Evolutionary conservation across 2,329 filamentous ascomycete genomes (phyloP).

Genomic region (Sporothrix mexicana): DNA sequence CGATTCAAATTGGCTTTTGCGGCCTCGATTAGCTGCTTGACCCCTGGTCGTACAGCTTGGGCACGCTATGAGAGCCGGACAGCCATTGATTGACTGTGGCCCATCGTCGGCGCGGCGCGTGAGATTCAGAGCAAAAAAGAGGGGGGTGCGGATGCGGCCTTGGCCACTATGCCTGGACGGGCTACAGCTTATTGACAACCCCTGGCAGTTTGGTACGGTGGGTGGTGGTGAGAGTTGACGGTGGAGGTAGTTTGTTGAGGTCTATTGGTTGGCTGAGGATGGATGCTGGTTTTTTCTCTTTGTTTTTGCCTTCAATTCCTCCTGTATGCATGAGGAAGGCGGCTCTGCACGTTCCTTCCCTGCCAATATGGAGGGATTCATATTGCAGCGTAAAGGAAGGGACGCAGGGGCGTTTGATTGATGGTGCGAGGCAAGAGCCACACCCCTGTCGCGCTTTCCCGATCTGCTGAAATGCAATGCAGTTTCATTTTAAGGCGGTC

Average conservation of each 20-base stretch:
- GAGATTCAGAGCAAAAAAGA: neutral
- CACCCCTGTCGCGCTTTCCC: conserved; percentile 35
- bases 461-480: conserved; percentile 34
- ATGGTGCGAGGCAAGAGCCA: conserved; percentile 33
- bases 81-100: conserved; percentile 1
- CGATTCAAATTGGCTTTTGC: neutral
- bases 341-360: conserved; percentile 29
- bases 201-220: neutral
- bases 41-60: conserved; percentile 5
- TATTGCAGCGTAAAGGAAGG: conserved; percentile 3
- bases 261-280: conserved; percentile 20
- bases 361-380: conserved; percentile 5
- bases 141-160: conserved; percentile 27
- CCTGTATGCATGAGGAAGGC: conserved; percentile 1
- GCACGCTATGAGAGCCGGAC: conserved; percentile 21
- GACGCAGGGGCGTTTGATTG: conserved; percentile 29
- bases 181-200: conserved; percentile 6
- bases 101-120: neutral
- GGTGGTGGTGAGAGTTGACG: neutral
- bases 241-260: conserved; percentile 6
- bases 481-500: conserved; percentile 34
- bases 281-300: conserved; percentile 12
- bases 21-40: neutral
- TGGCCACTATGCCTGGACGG: conserved; percentile 24
- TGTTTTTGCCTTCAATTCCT: neutral